Evolutionary conservation across 768 basidiomycete species (phyloP).

Genomic region (Leccinum variicolor): DNA sequence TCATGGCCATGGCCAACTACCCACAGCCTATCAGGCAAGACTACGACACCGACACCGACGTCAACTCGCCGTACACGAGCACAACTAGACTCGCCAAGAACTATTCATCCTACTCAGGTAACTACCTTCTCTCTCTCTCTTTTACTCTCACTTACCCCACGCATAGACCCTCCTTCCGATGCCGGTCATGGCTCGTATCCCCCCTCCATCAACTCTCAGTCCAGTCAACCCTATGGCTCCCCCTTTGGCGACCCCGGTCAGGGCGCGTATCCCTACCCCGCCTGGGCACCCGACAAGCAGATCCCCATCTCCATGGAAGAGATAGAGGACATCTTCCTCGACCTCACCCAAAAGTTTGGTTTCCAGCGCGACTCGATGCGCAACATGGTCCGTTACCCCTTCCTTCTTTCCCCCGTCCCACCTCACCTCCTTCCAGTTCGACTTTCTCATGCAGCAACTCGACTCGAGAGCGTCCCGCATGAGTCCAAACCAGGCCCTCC

Average conservation of each 20-base stretch:
- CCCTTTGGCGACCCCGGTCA: conserved; percentile 57
- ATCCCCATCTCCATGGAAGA: conserved; percentile 98
- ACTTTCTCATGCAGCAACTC: conserved; percentile 96
- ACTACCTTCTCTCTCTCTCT: neutral
- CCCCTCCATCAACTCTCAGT: conserved; percentile 59
- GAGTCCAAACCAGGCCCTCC: conserved; percentile 92
- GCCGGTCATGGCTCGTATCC: conserved; percentile 42
- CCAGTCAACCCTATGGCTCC: conserved; percentile 54
- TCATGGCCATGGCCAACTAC: conserved; percentile 27
- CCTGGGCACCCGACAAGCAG: conserved; percentile 90
- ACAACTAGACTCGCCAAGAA: conserved; percentile 50
- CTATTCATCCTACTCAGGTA: conserved; percentile 23
- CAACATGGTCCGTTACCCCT: conserved; percentile 65
- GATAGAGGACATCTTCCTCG: conserved; percentile 98
- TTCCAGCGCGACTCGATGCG: conserved; percentile 96
- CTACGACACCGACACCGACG: conserved; percentile 48
- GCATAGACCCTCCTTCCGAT: conserved; percentile 29
- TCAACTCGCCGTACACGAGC: conserved; percentile 56
- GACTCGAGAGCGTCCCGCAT: conserved; percentile 98
- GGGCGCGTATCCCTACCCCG: conserved; percentile 78
- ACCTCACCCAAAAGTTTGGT: conserved; percentile 97
- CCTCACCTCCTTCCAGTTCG: conserved; percentile 57
- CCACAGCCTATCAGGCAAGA: conserved; percentile 34
- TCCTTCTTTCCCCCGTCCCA: neutral
- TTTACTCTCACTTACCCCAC: neutral